These are phyloP conservation scores for Hypomontagnella submonticulosa DNA, from an alignment of 495 filamentous ascomycete species.

Conservation along the genomic window DNA sequence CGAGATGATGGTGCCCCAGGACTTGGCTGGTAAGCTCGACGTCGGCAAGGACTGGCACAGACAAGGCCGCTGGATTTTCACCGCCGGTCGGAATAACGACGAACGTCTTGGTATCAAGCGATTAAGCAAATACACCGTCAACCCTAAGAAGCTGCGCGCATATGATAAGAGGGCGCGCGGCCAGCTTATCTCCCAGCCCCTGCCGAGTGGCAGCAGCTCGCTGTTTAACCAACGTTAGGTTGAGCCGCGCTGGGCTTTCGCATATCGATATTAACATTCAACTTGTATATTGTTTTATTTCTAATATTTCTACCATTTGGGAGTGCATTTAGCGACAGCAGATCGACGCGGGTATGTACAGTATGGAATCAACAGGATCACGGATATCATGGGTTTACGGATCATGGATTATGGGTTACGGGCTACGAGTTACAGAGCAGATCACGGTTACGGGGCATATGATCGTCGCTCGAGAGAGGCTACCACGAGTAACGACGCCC, in stretches of 20 bases:
- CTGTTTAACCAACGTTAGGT: conserved; percentile 33
- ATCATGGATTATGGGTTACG: conserved; percentile 20
- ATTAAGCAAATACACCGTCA: conserved; percentile 55
- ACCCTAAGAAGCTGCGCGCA: conserved; percentile 35
- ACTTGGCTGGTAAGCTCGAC: conserved; percentile 51
- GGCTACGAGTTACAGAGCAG: conserved; percentile 9
- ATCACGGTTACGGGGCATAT: not conserved
- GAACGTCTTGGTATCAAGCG: conserved; percentile 52
- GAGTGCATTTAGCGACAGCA: conserved; percentile 19
- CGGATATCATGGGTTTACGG: conserved; percentile 32
- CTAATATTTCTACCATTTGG: not conserved
- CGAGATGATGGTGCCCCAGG: conserved; percentile 40
- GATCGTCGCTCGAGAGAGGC: too few species aligned
- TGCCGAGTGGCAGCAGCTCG: conserved; percentile 36
- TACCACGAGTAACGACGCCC: conserved; percentile 18
- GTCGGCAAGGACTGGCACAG: conserved; percentile 46
- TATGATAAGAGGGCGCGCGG: conserved; percentile 39
- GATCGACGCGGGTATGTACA: conserved; percentile 30
- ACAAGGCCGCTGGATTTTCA: conserved; percentile 54
- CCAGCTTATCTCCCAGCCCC: conserved; percentile 41
- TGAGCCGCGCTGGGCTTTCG: conserved; percentile 1
- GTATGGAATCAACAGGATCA: conserved; percentile 23
- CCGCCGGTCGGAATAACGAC: conserved; percentile 44
- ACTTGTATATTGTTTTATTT: conserved; percentile 15
- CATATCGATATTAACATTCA: conserved; percentile 17